Evolutionary conservation across 352 stramenopile species (phyloP), one percentile per base, ranked within the genome.

Genomic region (Halophytophthora batemanensis): DNA sequence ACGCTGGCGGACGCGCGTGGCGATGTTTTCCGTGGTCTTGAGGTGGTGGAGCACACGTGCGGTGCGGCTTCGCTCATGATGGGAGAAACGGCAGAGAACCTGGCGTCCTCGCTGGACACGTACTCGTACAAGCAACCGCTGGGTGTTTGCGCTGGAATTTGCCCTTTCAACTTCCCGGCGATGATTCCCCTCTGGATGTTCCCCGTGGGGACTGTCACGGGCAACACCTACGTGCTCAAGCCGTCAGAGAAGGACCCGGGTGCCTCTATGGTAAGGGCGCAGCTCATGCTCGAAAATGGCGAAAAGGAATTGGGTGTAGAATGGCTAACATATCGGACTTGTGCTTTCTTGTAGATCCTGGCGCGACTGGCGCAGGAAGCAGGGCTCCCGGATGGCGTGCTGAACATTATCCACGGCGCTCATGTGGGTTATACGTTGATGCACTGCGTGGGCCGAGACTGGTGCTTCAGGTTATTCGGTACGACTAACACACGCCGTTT

Each of bases 171-270:
- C 64, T 98, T 98, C 76, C 95, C 95, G 10, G 93, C 92, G 39
- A 99, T 99, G 96, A 98, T 99, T 59, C 94, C 96, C 14, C 63
- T 99, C 0, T 96, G 87, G 87, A 92, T 93, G 90, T 86, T 96
- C 67, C 86, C 88, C 22, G 81, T 93, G 10, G 83, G 77, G 19
- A 88, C 87, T 19, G 89, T 96, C 35, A 82, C 78, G 14, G 96
- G 96, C 29, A 99, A 99, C 77, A 98, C 96, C 10, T 98, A 97
- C 69, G 71, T 99, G 11, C 71, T 99, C 33, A 99, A 99, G 77
- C 93, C 93, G 4, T 97, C 85, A 11, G 93, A 98, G 69, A 97
- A 96, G 66, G 87, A 93, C 58, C 91, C 92, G 7, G 86, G 87
- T 13, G 83, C 85, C 19, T 69, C 85, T 21, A 96, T 98, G 86